These are phyloP conservation scores for Paramecium caudatum DNA, from an alignment of 73 alveolate genomes.

Conservation along the genomic window DNA sequence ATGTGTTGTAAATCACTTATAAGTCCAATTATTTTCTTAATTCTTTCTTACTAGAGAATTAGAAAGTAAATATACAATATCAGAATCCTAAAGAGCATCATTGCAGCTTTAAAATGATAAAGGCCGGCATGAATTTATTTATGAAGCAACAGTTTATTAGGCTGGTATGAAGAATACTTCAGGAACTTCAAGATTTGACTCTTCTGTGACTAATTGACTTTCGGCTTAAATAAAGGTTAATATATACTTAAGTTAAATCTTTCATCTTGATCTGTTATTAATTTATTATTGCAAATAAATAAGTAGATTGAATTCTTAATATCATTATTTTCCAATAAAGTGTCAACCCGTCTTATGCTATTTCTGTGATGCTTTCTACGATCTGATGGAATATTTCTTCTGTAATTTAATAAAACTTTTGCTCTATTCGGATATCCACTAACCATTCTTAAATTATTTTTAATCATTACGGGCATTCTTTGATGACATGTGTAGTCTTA, in stretches of 20 bases:
- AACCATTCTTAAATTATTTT: too few relatives aligned
- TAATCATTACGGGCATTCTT: constrained; percentile 56
- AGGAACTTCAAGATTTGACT: neutral
- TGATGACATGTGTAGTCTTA: constrained; percentile 12
- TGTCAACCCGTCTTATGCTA: neutral
- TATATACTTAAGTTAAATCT: neutral
- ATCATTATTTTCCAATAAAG: neutral
- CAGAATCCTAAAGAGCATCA: constrained; percentile 1
- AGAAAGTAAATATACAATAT: neutral
- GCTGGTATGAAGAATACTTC: neutral
- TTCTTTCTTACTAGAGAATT: neutral
- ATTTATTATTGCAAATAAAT: constrained; percentile 21
- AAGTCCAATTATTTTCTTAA: neutral
- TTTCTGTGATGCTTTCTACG: neutral
- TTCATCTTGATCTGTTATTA: neutral
- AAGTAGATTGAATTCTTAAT: neutral
- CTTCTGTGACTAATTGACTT: neutral
- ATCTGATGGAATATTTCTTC: constrained; percentile 65
- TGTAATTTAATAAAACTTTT: constrained; percentile 5
- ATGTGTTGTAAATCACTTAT: neutral
- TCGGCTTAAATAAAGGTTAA: neutral
- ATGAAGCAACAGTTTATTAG: neutral
- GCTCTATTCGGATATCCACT: constrained; percentile 70
- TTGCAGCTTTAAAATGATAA: constrained; percentile 11
- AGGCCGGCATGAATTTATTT: neutral